Percentiles rank a stretch among this genome's conserved stretches.
These are phyloP conservation scores for Phialophora tarda DNA, from an alignment of 2,329 filamentous ascomycete genomes.

Conservation along the genomic window DNA sequence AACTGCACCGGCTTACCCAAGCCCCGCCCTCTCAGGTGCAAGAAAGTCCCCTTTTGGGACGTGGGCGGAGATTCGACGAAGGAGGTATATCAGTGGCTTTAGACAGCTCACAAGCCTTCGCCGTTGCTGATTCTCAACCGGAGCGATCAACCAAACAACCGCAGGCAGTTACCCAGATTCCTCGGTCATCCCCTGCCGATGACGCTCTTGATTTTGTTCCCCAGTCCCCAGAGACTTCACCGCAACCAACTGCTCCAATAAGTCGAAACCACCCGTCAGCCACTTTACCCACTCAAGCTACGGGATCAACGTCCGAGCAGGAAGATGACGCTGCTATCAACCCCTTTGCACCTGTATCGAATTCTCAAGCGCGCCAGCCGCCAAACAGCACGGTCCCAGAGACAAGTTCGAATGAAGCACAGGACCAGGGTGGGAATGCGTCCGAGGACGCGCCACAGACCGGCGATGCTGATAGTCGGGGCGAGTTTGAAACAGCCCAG, in stretches of 20 bases:
- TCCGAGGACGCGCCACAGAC: neutral
- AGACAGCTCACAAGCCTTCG: conserved; percentile 28
- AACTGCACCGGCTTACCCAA: conserved; percentile 21
- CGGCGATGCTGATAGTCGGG: conserved; percentile 17
- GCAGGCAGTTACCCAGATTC: conserved; percentile 4
- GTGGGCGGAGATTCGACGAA: conserved; percentile 8
- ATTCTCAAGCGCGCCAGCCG: conserved; percentile 11
- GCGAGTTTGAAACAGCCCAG: conserved; percentile 35
- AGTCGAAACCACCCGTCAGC: neutral
- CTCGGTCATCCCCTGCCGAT: conserved; percentile 20
- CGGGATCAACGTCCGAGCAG: neutral
- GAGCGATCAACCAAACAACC: conserved; percentile 22
- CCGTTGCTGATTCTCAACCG: conserved; percentile 36
- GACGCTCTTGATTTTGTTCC: conserved; percentile 35
- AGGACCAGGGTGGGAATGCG: conserved; percentile 7
- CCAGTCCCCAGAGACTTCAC: conserved; percentile 30
- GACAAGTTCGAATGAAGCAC: conserved; percentile 32
- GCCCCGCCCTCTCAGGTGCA: conserved; percentile 20
- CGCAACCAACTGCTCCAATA: neutral
- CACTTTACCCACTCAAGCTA: neutral
- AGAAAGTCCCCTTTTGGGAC: conserved; percentile 32
- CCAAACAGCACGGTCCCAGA: conserved; percentile 32
- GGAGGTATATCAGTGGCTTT: neutral
- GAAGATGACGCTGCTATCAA: neutral
- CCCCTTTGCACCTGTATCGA: neutral